Evolutionary conservation across 148 eudicot species (phyloP).

Genomic region (Spergularia marina): DNA sequence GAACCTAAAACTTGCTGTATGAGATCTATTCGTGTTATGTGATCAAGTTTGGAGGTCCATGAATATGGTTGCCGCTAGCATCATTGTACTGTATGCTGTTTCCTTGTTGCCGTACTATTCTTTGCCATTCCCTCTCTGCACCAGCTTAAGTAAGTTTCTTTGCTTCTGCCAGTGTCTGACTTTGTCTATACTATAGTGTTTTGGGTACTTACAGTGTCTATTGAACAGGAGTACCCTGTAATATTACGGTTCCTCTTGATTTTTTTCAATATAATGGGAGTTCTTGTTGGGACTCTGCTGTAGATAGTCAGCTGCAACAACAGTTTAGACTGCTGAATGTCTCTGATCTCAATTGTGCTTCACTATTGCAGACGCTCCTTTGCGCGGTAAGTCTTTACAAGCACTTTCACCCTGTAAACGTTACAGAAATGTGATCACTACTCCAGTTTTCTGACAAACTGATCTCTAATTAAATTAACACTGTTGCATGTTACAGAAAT

Average conservation of each 20-base stretch:
- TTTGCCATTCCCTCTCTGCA: constrained; percentile 27
- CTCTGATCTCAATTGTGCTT: constrained; percentile 62
- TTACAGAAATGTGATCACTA: constrained; percentile 21
- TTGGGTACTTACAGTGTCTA: not conserved
- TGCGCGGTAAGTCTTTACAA: constrained; percentile 54
- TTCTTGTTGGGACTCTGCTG: constrained; percentile 59
- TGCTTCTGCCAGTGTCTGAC: not conserved
- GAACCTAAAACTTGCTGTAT: not conserved
- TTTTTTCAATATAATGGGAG: constrained; percentile 67
- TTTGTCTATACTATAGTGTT: not conserved
- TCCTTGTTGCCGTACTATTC: constrained; percentile 16
- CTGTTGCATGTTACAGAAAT: constrained; percentile 17
- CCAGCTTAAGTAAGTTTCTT: constrained; percentile 30
- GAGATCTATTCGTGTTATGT: constrained; percentile 2
- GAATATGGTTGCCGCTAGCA: constrained; percentile 17
- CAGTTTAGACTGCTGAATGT: constrained; percentile 59
- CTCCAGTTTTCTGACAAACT: not conserved
- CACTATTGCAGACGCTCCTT: constrained; percentile 58
- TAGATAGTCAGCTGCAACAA: constrained; percentile 59
- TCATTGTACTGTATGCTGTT: constrained; percentile 21
- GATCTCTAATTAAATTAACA: not conserved
- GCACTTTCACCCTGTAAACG: not conserved
- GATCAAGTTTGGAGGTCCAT: not conserved
- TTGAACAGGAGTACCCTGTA: constrained; percentile 47
- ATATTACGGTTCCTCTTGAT: constrained; percentile 37